Evolutionary conservation across 805 yeast genomes (phyloP).

Genomic region (Candida yuanshanica): DNA sequence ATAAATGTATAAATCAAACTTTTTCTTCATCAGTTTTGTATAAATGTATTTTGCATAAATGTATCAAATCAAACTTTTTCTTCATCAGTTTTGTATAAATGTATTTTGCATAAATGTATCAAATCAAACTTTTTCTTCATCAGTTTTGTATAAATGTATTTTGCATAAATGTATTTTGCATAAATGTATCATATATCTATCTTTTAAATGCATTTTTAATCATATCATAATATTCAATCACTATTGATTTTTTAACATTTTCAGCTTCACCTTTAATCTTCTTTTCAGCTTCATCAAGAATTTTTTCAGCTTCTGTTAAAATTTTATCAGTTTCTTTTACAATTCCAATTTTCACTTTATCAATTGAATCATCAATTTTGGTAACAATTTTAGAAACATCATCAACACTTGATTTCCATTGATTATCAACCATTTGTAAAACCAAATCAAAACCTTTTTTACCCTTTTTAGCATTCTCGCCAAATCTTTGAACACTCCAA

Average conservation of each 20-base stretch:
- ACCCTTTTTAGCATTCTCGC: constrained; percentile 82
- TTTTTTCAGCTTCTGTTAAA: constrained; percentile 22
- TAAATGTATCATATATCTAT: no score
- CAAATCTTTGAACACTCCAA: constrained; percentile 86
- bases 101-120: neutral
- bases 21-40: no score
- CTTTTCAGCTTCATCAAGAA: constrained; percentile 33
- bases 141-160: no score
- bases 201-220: constrained; percentile 21
- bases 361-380: constrained; percentile 25
- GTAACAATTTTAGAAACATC: constrained; percentile 25
- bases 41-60: no score
- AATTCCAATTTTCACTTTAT: constrained; percentile 43
- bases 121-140: no score
- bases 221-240: constrained; percentile 18
- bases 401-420: constrained; percentile 28
- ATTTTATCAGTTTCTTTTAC: constrained; percentile 34
- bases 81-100: no score
- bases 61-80: no score
- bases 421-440: constrained; percentile 41
- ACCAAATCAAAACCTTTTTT: constrained; percentile 82
- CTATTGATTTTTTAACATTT: constrained; percentile 16
- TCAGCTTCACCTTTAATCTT: constrained; percentile 24
- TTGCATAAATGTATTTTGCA: neutral
- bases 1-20: no score